These are phyloP conservation scores for Parmelia sp. DNA, from an alignment of 495 filamentous ascomycete species.

Conservation along the genomic window DNA sequence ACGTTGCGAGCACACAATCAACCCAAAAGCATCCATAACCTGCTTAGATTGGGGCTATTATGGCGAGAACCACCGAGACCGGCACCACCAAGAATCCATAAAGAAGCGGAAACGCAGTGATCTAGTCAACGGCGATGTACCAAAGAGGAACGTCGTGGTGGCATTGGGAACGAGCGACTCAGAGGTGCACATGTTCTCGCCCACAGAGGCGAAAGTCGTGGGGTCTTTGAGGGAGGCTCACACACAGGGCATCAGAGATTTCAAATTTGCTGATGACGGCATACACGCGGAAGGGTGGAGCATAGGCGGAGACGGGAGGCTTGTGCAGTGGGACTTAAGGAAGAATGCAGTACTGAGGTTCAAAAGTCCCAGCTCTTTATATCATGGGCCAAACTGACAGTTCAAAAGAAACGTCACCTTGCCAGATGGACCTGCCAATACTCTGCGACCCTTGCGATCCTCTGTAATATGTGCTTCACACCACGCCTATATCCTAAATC, in stretches of 20 bases:
- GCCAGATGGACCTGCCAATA: conserved; percentile 40
- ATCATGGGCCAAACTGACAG: conserved; percentile 18
- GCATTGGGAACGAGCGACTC: conserved; percentile 51
- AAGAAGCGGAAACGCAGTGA: conserved; percentile 53
- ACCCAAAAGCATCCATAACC: conserved; percentile 45
- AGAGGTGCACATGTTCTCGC: conserved; percentile 50
- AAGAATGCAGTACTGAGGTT: conserved; percentile 45
- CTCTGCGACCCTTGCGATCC: conserved; percentile 33
- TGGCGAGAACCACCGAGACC: conserved; percentile 31
- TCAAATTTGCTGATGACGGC: conserved; percentile 47
- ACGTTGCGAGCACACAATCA: conserved; percentile 50
- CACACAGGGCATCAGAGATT: conserved; percentile 48
- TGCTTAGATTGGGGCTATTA: conserved; percentile 56
- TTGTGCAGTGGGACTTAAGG: conserved; percentile 54
- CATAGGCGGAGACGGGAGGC: conserved; percentile 53
- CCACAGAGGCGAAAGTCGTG: conserved; percentile 45
- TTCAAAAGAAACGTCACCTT: conserved; percentile 44
- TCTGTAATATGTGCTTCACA: conserved; percentile 52
- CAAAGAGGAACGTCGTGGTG: conserved; percentile 42
- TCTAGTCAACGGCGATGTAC: conserved; percentile 39
- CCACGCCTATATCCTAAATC: conserved; percentile 46
- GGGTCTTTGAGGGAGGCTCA: conserved; percentile 47
- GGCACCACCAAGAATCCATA: conserved; percentile 39
- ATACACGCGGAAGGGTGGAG: conserved; percentile 49
- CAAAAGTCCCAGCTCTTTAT: conserved; percentile 9